phyloP scores from a whole-genome alignment of 2,329 filamentous ascomycete species.

The Aquanectria penicillioides region DNA sequence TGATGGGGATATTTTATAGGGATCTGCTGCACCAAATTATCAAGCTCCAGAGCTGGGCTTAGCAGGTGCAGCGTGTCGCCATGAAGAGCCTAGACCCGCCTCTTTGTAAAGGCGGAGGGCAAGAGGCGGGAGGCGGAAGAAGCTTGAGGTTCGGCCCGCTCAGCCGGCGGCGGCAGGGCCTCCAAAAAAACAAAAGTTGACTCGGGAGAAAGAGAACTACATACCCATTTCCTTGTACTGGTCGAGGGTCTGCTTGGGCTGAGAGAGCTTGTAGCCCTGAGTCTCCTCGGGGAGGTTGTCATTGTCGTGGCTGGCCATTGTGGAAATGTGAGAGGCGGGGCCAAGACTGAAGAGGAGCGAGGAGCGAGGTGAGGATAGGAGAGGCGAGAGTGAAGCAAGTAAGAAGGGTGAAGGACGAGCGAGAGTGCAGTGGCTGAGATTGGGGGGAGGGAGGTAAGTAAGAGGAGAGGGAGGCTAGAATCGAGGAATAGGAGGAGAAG shows the following conservation, averaged over 20 bases:
- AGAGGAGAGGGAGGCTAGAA: conserved; percentile 20
- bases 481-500: conserved; percentile 13
- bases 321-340: conserved; percentile 43
- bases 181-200: conserved; percentile 6
- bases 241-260: conserved; percentile 95
- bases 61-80: background rate
- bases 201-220: conserved; percentile 43
- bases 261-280: conserved; percentile 96
- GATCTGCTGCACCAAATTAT: background rate
- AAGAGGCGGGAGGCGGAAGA: conserved; percentile 1
- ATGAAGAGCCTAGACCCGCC: conserved; percentile 5
- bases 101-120: conserved; percentile 6
- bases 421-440: conserved; percentile 21
- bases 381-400: conserved; percentile 18
- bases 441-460: conserved; percentile 22
- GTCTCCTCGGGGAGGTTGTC: conserved; percentile 89
- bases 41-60: background rate
- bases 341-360: conserved; percentile 26
- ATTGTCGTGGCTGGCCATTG: conserved; percentile 77
- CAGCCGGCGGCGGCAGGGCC: conserved; percentile 26
- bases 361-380: conserved; percentile 1
- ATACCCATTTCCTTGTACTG: conserved; percentile 94
- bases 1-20: background rate
- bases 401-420: too few species aligned
- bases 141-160: conserved; percentile 17